Base-by-base conservation (phyloP, 2,329 filamentous ascomycete genomes). In the Nemania bipapillata region DNA sequence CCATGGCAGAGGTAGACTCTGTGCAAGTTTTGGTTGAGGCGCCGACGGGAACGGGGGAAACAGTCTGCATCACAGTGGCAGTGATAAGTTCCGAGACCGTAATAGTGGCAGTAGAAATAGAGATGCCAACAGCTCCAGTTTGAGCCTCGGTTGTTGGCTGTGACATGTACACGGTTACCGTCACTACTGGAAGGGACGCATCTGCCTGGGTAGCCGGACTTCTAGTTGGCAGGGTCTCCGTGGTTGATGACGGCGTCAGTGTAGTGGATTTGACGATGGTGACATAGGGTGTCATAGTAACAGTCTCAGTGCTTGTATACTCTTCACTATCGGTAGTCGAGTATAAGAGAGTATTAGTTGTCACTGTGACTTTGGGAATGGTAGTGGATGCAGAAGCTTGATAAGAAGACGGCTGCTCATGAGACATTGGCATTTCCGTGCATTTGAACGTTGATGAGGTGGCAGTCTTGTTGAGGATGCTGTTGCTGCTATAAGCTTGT, bases 261-360 rank as follows among this genome's bases (percentile, higher is more conserved):
- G 67, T 58, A 4, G 69, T 72, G 24, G 54, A 17, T 35, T 64
- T 50, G 15, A 63, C 66, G 30, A 60, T 61, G 24, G 65, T 70
- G n/a, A 65, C 37, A 24, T 24, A 3, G 4, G 71, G 70, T 5
- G 67, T 73, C 56, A 68, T 37, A 1, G 70, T 74, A 5, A 72
- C 54, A 4, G 70, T 74, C 12, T 63, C 65, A 9, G 63, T 70
- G 12, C 55, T 28, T 2, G 70, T 66, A 35, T 58, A 66, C 17
- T 61, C 63, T 42, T 65, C 65, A 17, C 59, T 37, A 7, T 37
- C 28, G 15, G 40, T 53, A 9, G 11, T 24, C 24, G 65, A 52
- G 37, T 60, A 58, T 2, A 15, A 4, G 26, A 72, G 42, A 6
- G 68, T 69, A n/a, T n/a, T n/a, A 2, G 59, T 72, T 1, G 65